Percentiles rank a stretch among this genome's conserved stretches.
These are phyloP conservation scores for Mycena vitilis DNA, from an alignment of 768 basidiomycete genomes.

Conservation along the genomic window DNA sequence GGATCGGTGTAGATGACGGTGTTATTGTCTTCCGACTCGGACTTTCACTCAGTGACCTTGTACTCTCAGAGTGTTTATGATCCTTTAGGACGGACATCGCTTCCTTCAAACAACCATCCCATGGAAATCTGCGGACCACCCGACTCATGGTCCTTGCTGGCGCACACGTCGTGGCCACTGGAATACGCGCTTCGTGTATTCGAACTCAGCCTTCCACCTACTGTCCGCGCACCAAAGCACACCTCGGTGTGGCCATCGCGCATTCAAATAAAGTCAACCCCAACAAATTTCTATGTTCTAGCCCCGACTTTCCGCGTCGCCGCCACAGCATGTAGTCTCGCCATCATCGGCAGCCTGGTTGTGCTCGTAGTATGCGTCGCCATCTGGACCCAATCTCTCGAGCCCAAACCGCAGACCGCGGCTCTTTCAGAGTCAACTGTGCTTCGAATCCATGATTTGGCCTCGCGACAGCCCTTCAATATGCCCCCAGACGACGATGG, in stretches of 20 bases:
- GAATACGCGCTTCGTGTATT: constrained; percentile 15
- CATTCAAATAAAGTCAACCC: constrained; percentile 7
- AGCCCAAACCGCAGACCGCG: constrained; percentile 4
- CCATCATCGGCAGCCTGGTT: constrained; percentile 6
- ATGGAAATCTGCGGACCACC: constrained; percentile 11
- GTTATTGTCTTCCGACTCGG: constrained; percentile 4
- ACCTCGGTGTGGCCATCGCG: not conserved
- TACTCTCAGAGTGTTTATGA: not conserved
- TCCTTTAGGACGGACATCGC: not conserved
- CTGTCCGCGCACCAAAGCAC: not conserved
- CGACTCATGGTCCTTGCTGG: not conserved
- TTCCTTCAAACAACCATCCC: not conserved
- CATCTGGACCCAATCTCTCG: constrained; percentile 2
- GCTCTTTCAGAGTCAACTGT: constrained; percentile 28
- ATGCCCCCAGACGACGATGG: constrained; percentile 31
- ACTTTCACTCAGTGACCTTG: no score
- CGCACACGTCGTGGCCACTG: constrained; percentile 18
- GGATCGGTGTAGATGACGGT: not conserved
- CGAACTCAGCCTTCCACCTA: not conserved
- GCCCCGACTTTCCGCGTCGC: constrained; percentile 1
- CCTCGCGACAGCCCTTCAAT: constrained; percentile 30
- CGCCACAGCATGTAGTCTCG: constrained; percentile 20
- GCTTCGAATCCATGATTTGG: constrained; percentile 25
- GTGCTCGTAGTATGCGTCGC: constrained; percentile 7
- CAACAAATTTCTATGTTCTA: constrained; percentile 1